Percentiles rank a stretch among this genome's conserved stretches.
phyloP scores from a whole-genome alignment of 2,329 filamentous ascomycete species.

The Ambrosiella cleistominuta region DNA sequence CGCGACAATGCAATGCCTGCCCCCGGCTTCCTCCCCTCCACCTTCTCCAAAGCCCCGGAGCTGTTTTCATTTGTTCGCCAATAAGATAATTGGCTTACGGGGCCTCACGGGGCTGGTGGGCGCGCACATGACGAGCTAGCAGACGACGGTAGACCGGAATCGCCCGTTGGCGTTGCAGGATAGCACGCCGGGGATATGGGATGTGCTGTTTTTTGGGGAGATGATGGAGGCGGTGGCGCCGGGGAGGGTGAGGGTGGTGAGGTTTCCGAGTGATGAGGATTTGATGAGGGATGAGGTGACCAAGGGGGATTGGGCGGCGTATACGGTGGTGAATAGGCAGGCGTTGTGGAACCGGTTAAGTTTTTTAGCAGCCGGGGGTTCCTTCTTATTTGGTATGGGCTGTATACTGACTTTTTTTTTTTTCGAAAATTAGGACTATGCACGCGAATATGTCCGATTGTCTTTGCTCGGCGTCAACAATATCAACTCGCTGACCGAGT shows the following conservation, averaged over 20 bases:
- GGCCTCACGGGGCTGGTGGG: slow-evolving; percentile 37
- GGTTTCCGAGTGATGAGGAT: slow-evolving; percentile 26
- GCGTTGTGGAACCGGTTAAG: slow-evolving; percentile 25
- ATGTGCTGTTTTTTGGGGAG: slow-evolving; percentile 31
- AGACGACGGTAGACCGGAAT: slow-evolving; percentile 25
- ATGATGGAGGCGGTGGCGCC: slow-evolving; percentile 19
- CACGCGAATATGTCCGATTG: slow-evolving; percentile 34
- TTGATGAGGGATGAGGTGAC: slow-evolving; percentile 23
- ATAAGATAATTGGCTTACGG: slow-evolving; percentile 34
- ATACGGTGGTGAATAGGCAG: slow-evolving; percentile 21
- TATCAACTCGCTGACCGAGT: slow-evolving; percentile 37
- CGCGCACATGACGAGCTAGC: slow-evolving; percentile 34
- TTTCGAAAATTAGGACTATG: slow-evolving; percentile 23
- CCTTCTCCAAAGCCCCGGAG: slow-evolving; percentile 27
- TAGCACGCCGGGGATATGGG: slow-evolving; percentile 34
- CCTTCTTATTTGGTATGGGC: background rate
- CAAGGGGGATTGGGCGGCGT: slow-evolving; percentile 22
- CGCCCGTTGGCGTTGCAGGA: slow-evolving; percentile 31
- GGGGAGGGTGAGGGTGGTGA: slow-evolving; percentile 20
- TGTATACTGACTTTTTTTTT: slow-evolving; percentile 13
- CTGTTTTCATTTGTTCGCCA: slow-evolving; percentile 30
- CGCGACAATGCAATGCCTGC: slow-evolving; percentile 27
- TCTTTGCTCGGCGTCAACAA: slow-evolving; percentile 38
- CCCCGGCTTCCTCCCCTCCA: slow-evolving; percentile 26
- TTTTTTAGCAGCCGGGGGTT: background rate